A percentile compares a stretch with the other conserved stretches of the same genome.
These are phyloP conservation scores for Spencermartinsiella ligniputridi DNA, from an alignment of 1,139 yeast species.

Conservation along the genomic window DNA sequence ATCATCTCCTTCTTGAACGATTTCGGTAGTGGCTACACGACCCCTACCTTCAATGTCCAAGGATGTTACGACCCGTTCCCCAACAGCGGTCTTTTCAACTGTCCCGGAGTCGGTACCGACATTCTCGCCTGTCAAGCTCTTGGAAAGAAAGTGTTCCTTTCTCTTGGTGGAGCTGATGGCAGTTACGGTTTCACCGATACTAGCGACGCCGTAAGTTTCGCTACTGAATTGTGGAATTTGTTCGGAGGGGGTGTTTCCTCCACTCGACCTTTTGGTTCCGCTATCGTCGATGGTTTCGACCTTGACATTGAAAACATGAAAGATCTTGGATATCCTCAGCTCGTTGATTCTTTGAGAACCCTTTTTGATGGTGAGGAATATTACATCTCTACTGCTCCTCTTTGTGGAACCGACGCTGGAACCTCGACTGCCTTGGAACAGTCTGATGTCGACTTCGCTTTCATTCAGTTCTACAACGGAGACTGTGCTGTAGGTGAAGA, in stretches of 20 bases:
- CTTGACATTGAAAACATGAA: constrained; percentile 60
- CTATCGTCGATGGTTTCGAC: constrained; percentile 67
- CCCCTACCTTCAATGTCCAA: constrained; percentile 63
- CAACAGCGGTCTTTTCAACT: constrained; percentile 31
- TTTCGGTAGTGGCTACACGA: constrained; percentile 47
- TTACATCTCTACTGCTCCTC: constrained; percentile 91
- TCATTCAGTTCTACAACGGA: constrained; percentile 91
- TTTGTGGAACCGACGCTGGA: constrained; percentile 88
- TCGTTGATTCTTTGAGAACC: constrained; percentile 53
- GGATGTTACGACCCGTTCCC: constrained; percentile 40
- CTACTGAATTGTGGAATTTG: constrained; percentile 73
- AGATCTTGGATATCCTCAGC: constrained; percentile 49
- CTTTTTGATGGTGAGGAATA: constrained; percentile 47
- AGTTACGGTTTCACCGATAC: constrained; percentile 67
- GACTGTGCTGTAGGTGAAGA: constrained; percentile 50
- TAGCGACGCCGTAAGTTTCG: constrained; percentile 60
- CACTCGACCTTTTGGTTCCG: constrained; percentile 70
- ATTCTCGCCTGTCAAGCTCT: constrained; percentile 70
- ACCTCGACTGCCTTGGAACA: constrained; percentile 62
- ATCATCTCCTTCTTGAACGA: constrained; percentile 63
- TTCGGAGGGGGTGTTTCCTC: constrained; percentile 69
- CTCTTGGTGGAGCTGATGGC: constrained; percentile 87
- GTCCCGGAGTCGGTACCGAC: constrained; percentile 46
- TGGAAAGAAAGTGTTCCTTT: constrained; percentile 74
- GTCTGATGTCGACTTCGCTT: constrained; percentile 75